Base-by-base conservation (phyloP, 2,329 filamentous ascomycete genomes). In the Trichoderma cornu-damae region DNA sequence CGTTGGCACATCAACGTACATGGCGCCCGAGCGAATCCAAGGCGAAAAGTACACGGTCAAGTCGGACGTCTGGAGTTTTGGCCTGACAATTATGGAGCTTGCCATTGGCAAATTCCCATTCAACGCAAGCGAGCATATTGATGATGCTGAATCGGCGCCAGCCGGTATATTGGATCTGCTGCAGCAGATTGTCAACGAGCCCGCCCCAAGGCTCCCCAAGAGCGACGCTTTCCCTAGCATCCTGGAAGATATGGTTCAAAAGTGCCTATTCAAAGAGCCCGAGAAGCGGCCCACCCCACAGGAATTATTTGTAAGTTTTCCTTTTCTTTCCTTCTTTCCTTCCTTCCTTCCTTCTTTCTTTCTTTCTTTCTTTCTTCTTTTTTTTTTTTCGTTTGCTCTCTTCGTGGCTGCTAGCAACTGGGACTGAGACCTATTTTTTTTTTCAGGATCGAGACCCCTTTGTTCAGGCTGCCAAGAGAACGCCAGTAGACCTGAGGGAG, bases 31-130 rank as follows among this genome's bases (percentile, higher is more conserved):
- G 77, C 85, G 94, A 72, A 99, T 99, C 64, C 92, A 97, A 71
- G 94, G 94, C 61, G 91, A 94, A 62, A 91, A 90, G 66, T 99
- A 99, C 74, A 96, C 93, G 0, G 93, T 99, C 67, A 96, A 96
- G 73, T 96, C 92, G 11, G 94, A 99, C 71, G 94, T 99, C 3
- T 99, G 94, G 94, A 96, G 92, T 81, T 95, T 96, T 61, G 94
- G 94, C 30, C 78, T 99, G 63, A 88, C 87, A 0, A 85, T 99
- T 61, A 97, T 99, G 92, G 94, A 99, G 73, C 77, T 99, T 64
- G 94, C 94, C 32, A 96, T 99, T 68, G 94, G 94, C 63, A 92
- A 95, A 68, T 99, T 99, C 68, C 94, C 94, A 1, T 99, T 99
- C 70, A 87, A 88, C 63, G 80, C 86, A 11, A 90, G 84, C 65